Conservation (phyloP, 306 rosid genomes). For the Canavalia ensiformis region DNA sequence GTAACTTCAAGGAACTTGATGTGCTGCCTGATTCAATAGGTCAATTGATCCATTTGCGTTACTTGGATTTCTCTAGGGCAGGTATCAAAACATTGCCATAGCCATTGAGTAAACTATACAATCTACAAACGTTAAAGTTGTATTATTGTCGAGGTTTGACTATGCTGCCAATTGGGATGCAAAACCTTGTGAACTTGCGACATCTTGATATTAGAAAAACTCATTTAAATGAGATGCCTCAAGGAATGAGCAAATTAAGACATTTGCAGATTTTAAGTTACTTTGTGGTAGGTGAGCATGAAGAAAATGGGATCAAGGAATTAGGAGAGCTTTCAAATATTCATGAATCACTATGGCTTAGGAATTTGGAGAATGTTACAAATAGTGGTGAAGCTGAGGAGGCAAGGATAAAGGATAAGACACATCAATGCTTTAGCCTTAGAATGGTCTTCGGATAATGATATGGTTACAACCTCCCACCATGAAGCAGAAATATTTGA, state of each 20-base stretch:
- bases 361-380: background rate
- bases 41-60: background rate
- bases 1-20: background rate
- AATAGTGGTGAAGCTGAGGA: background rate
- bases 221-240: background rate
- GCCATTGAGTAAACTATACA: slow-evolving; percentile 1
- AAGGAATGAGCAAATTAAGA: background rate
- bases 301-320: background rate
- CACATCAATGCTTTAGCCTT: accelerated
- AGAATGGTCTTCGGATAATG: background rate
- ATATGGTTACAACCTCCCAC: background rate
- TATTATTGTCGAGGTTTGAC: accelerated
- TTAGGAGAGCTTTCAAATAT: background rate
- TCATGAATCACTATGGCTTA: background rate
- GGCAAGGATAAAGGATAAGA: slow-evolving; percentile 29
- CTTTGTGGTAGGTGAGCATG: slow-evolving; percentile 12
- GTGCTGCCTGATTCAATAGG: background rate
- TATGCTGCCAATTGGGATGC: background rate
- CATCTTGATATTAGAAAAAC: background rate
- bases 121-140: slow-evolving; percentile 22
- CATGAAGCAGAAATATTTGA: slow-evolving; percentile 1
- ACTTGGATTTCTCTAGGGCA: background rate
- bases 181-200: slow-evolving; percentile 15
- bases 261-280: background rate
- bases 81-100: background rate